Percentiles rank a stretch among this genome's conserved stretches.
Evolutionary conservation across 345 rosid species (phyloP).

Genomic region (Eucalyptus sideroxylon): DNA sequence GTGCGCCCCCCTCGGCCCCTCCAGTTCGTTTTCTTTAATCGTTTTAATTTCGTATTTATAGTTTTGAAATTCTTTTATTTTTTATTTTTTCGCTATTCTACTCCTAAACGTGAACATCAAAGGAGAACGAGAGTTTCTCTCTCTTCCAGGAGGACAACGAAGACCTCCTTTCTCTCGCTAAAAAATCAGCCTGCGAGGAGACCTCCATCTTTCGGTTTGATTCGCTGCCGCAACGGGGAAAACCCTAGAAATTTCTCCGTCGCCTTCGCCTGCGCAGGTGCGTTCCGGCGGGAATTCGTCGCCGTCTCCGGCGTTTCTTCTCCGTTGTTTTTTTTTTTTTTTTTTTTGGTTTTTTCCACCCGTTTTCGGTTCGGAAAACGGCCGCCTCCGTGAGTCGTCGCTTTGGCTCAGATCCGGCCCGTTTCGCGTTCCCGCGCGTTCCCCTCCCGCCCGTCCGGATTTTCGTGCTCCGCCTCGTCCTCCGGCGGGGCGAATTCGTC

Average conservation of each 20-base stretch:
- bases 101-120: not conserved
- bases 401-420: conserved; percentile 20
- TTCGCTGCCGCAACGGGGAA: not conserved
- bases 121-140: not conserved
- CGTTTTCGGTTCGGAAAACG: not conserved
- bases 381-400: not conserved
- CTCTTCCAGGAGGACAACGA: not conserved
- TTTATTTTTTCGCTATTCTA: not conserved
- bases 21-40: not conserved
- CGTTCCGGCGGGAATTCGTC: not conserved
- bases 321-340: not conserved
- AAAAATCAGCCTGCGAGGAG: too few relatives aligned
- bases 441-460: not conserved
- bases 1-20: not conserved
- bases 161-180: not conserved
- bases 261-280: not conserved
- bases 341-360: not conserved
- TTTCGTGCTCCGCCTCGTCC: not conserved
- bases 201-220: not conserved
- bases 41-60: not conserved
- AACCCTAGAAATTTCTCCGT: conserved; percentile 28
- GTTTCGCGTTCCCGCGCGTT: not conserved
- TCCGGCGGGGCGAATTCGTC: not conserved
- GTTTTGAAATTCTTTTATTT: not conserved
- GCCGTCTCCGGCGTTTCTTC: not conserved